These are phyloP conservation scores for Coemansia furcata DNA, from an alignment of 192 early-diverging fungal genomes.

Conservation along the genomic window DNA sequence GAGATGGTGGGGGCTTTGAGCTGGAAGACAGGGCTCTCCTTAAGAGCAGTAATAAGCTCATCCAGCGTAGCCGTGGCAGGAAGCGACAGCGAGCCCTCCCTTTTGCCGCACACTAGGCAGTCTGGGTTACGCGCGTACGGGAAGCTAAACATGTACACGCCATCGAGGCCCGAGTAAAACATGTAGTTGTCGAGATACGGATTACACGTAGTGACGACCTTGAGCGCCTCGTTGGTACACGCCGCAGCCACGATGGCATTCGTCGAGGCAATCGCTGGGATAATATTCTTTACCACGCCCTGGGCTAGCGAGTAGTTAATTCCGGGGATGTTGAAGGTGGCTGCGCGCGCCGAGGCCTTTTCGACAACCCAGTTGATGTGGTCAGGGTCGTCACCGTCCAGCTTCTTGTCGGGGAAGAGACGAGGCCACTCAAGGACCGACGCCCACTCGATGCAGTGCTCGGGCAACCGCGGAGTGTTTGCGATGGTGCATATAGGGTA, in stretches of 20 bases:
- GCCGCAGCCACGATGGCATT: conserved; percentile 84
- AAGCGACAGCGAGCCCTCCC: conserved; percentile 53
- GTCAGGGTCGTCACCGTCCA: conserved; percentile 75
- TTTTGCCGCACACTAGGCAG: conserved; percentile 89
- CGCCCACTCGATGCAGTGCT: conserved; percentile 99
- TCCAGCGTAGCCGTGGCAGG: conserved; percentile 60
- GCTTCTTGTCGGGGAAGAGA: conserved; percentile 69
- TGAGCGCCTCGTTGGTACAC: conserved; percentile 94
- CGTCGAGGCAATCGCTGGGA: conserved; percentile 92
- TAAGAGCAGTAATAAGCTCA: conserved; percentile 79
- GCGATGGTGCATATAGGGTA: conserved; percentile 99
- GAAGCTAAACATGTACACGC: conserved; percentile 90
- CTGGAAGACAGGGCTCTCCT: conserved; percentile 74
- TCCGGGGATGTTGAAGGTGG: conserved; percentile 81
- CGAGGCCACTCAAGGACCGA: conserved; percentile 92
- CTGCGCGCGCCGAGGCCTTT: conserved; percentile 64
- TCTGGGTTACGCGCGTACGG: conserved; percentile 75
- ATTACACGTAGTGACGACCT: conserved; percentile 78
- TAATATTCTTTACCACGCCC: conserved; percentile 98
- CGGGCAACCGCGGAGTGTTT: conserved; percentile 94
- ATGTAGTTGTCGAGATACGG: conserved; percentile 89
- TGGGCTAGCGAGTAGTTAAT: conserved; percentile 90
- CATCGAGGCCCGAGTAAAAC: conserved; percentile 93
- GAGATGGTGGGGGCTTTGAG: conserved; percentile 82
- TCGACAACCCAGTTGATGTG: conserved; percentile 78